phyloP scores from a whole-genome alignment of 2,329 filamentous ascomycete species.

The Penicillium occitanis region DNA sequence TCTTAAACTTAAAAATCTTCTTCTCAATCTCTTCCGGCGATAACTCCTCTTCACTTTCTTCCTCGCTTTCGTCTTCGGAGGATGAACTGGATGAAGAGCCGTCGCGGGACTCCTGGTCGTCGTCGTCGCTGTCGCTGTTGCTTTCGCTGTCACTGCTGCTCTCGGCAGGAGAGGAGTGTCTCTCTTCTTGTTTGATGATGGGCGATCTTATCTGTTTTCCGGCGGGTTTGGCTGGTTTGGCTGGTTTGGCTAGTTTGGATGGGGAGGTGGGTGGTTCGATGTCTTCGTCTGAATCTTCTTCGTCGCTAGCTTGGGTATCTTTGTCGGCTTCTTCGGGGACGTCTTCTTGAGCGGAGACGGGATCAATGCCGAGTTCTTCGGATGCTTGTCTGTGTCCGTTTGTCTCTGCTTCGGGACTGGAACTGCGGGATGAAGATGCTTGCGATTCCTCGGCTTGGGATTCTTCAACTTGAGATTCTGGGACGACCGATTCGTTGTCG shows the following conservation, averaged over 20 bases:
- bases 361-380: neutral
- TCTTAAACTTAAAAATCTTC: slow-evolving; percentile 8
- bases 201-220: neutral
- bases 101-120: slow-evolving; percentile 1
- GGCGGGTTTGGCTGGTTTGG: neutral
- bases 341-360: neutral
- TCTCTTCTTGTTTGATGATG: neutral
- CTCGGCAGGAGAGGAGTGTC: slow-evolving; percentile 14
- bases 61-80: neutral
- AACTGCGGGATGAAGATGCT: neutral
- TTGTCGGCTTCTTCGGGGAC: neutral
- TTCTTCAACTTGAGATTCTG: slow-evolving; percentile 5
- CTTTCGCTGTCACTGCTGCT: slow-evolving; percentile 7
- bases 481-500: slow-evolving; percentile 2
- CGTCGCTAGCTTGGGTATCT: neutral
- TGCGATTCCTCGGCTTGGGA: neutral
- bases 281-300: neutral
- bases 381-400: slow-evolving; percentile 6
- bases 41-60: neutral
- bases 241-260: neutral
- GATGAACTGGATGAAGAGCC: neutral
- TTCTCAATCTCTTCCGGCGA: neutral
- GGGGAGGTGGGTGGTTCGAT: neutral
- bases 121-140: neutral
- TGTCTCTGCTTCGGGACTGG: neutral